Base-by-base conservation (phyloP, 73 alveolate genomes). In the Paramecium octaurelia region DNA sequence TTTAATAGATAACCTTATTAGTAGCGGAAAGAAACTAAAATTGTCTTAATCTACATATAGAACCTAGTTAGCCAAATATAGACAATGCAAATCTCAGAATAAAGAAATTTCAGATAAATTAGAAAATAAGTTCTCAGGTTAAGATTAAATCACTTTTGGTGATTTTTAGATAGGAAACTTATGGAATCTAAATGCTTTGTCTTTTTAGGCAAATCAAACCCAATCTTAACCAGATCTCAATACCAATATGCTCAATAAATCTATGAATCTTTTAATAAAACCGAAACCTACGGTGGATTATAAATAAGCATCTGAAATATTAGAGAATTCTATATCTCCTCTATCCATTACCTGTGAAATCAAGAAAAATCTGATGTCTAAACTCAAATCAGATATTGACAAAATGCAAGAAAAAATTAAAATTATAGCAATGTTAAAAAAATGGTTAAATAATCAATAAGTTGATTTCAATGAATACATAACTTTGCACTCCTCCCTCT, bases 321-420 rank as follows among this genome's bases (percentile, higher is more conserved):
- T 64, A 27, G 84, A 64, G 24, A 64, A 64, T n/a, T 34, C 42
- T 31, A 2, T 29, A 11, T 64, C 84, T 12, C 84, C 84, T 31
- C 12, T 64, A 14, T 23, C n/a, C 9, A 34, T 64, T 34, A 27
- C 84, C 29, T 31, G 31, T 73, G 87, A 34, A 38, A 21, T 73
- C 3, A 73, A 73, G n/a, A 73, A 73, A n/a, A 40, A 73, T 73
- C 87, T 73, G 9, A 36, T 36, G 36, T 36, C 29, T 73, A 73
- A 73, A 40, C 87, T 73, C 14, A 73, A 73, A 73, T 36, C 64
- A 35, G 87, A 73, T 36, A 73, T 73, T 35, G 87, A 73, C 16
- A 73, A 38, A 40, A 73, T 73, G 87, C 34, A 73, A 73, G 24
- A 73, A 21, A 73, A 73, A 73, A 36, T 73, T 10, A 73, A 40